Conservation (phyloP, 2,329 filamentous ascomycete genomes). For the Penicillium sp. region DNA sequence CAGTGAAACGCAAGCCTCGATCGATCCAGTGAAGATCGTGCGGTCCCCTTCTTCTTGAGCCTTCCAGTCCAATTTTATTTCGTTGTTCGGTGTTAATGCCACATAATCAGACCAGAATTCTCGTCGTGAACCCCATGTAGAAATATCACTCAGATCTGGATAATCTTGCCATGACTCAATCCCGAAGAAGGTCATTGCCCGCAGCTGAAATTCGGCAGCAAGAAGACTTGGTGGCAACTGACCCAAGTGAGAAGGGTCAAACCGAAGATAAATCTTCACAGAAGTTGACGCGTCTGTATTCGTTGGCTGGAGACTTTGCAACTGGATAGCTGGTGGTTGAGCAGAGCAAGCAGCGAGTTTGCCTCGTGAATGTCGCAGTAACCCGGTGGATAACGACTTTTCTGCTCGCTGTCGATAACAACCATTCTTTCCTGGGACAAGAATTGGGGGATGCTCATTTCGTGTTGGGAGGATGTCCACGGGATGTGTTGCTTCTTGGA, state of each 20-base stretch:
- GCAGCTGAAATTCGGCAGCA: conserved; percentile 7
- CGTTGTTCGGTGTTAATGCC: background rate
- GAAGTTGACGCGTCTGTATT: background rate
- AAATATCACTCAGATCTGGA: conserved; percentile 9
- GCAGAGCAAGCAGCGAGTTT: background rate
- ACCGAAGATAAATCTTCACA: conserved; percentile 12
- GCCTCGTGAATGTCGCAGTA: conserved; percentile 4
- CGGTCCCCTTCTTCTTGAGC: background rate
- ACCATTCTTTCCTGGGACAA: conserved; percentile 2
- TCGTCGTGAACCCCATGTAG: conserved; percentile 8
- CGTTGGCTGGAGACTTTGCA: background rate
- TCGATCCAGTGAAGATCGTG: background rate
- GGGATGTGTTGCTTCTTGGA: conserved; percentile 7
- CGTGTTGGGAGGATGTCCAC: conserved; percentile 11
- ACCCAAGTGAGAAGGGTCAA: background rate
- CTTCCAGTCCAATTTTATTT: background rate
- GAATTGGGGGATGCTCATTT: conserved; percentile 11
- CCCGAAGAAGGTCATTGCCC: conserved; percentile 16
- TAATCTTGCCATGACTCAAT: conserved; percentile 12
- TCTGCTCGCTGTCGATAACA: conserved; percentile 7
- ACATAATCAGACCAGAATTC: conserved; percentile 7
- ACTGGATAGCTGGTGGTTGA: conserved; percentile 9
- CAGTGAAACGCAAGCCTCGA: conserved; percentile 4
- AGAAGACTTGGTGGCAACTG: conserved; percentile 4
- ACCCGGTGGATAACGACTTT: conserved; percentile 2